phyloP scores from a whole-genome alignment of 257 asterid species.

The Pogostemon cablin region DNA sequence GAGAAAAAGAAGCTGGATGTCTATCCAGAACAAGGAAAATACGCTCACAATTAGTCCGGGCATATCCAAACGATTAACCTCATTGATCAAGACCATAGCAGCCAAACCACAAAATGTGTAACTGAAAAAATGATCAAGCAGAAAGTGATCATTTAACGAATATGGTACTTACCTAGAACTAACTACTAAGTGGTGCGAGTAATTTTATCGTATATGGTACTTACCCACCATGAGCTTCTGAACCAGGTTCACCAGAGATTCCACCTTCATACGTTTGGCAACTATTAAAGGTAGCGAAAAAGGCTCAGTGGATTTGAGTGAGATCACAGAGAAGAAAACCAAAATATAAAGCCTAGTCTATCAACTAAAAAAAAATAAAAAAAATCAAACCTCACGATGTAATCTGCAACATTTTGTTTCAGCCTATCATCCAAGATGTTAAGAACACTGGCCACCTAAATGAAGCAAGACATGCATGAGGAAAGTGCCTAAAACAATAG shows the following conservation, averaged over 20 bases:
- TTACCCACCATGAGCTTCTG: constrained; percentile 99
- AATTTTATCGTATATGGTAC: constrained; percentile 34
- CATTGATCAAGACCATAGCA: constrained; percentile 86
- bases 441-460: constrained; percentile 86
- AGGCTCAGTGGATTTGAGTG: neutral
- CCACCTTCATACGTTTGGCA: constrained; percentile 99
- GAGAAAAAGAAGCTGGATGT: constrained; percentile 12
- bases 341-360: constrained; percentile 16
- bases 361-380: constrained; percentile 10
- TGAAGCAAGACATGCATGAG: constrained; percentile 40
- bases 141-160: constrained; percentile 24
- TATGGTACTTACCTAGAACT: constrained; percentile 12
- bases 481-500: constrained; percentile 20
- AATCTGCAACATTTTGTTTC: constrained; percentile 71
- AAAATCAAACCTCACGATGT: constrained; percentile 69
- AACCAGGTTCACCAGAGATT: constrained; percentile 90
- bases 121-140: constrained; percentile 48
- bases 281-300: constrained; percentile 46
- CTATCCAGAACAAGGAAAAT: neutral
- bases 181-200: constrained; percentile 18
- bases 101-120: constrained; percentile 96
- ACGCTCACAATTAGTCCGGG: constrained; percentile 71
- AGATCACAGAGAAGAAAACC: constrained; percentile 5
- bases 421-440: constrained; percentile 83
- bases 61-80: constrained; percentile 81